Evolutionary conservation across 164 flowering plant species (phyloP).

Genomic region (Annona squamosa): DNA sequence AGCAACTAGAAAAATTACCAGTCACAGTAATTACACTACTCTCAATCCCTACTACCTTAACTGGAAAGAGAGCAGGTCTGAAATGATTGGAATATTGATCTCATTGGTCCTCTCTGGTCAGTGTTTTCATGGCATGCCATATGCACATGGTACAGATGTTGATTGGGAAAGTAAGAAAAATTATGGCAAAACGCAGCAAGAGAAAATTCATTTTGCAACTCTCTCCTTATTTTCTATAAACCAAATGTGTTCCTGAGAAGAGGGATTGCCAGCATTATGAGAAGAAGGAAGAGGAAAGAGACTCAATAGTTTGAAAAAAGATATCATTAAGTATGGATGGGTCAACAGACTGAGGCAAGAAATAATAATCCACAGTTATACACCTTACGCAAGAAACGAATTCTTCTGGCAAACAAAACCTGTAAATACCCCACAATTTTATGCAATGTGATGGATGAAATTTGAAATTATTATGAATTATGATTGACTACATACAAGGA

Average conservation of each 20-base stretch:
- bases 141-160: neutral
- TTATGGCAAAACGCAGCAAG: neutral
- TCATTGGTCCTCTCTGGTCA: neutral
- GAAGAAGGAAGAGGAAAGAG: neutral
- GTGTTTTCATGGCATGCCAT: neutral
- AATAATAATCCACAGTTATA: too few species aligned
- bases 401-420: too few species aligned
- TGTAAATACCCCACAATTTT: too few species aligned
- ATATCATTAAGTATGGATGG: neutral
- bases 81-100: neutral
- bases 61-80: neutral
- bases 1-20: neutral
- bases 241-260: neutral
- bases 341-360: neutral
- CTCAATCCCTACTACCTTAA: neutral
- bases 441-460: too few species aligned
- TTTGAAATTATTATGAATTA: too few species aligned
- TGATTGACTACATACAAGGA: too few species aligned
- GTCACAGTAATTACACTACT: neutral
- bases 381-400: too few species aligned
- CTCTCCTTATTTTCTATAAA: too few species aligned
- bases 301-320: neutral
- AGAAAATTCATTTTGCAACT: too few species aligned
- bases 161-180: neutral
- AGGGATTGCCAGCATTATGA: neutral